phyloP scores from a whole-genome alignment of 2,329 filamentous ascomycete species.

The Hawksworthiomyces lignivorus region DNA sequence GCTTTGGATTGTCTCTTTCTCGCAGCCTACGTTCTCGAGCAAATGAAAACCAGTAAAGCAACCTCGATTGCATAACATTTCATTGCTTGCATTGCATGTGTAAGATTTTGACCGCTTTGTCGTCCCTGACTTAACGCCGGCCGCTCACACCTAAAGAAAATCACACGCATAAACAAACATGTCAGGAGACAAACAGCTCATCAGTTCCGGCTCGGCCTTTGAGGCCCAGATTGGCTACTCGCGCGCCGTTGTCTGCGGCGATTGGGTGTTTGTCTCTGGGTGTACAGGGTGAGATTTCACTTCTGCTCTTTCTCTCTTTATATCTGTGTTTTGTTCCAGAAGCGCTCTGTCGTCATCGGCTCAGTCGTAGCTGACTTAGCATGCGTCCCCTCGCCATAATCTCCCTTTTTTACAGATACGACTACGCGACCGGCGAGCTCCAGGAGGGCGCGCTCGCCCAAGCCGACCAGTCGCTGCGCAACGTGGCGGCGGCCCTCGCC shows the following conservation, averaged over 20 bases:
- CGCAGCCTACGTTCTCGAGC: too few relatives aligned
- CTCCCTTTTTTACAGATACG: constrained; percentile 30
- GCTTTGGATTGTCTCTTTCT: too few relatives aligned
- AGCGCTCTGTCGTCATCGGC: too few relatives aligned
- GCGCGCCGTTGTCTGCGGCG: constrained; percentile 42
- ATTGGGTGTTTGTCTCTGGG: constrained; percentile 46
- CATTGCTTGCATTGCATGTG: too few relatives aligned
- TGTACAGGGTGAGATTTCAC: constrained; percentile 40
- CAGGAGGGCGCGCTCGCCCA: constrained; percentile 34
- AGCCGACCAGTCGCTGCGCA: constrained; percentile 40
- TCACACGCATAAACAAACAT: too few relatives aligned
- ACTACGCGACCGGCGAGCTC: constrained; percentile 40
- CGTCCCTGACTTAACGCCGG: too few relatives aligned
- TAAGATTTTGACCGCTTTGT: too few relatives aligned
- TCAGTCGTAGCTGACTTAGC: too few relatives aligned
- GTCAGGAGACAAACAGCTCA: constrained; percentile 17
- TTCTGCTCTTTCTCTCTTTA: not conserved
- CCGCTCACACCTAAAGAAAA: too few relatives aligned
- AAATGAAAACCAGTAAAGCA: too few relatives aligned
- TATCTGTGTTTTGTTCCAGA: not conserved
- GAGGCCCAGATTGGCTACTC: constrained; percentile 48
- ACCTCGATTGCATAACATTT: too few relatives aligned
- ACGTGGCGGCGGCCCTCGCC: constrained; percentile 37
- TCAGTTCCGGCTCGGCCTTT: constrained; percentile 43
- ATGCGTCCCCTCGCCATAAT: too few relatives aligned